Evolutionary conservation across 768 basidiomycete genomes (phyloP).

Genomic region (Rhizopogon sp.): DNA sequence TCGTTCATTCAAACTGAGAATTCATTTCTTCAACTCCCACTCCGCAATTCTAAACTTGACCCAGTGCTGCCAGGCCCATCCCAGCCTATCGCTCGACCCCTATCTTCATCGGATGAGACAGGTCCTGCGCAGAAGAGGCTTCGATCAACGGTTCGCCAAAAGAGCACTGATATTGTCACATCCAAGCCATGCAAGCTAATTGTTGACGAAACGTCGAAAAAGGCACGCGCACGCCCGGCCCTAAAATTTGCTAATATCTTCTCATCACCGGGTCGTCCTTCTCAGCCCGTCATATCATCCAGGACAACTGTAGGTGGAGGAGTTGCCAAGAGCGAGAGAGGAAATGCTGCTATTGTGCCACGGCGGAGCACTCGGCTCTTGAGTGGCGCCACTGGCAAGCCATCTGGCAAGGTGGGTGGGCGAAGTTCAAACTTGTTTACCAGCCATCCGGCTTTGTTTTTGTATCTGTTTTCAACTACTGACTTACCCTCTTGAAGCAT

Average conservation of each 20-base stretch:
- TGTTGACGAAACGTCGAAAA: constrained; percentile 73
- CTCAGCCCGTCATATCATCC: constrained; percentile 66
- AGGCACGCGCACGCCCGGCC: constrained; percentile 89
- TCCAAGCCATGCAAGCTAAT: constrained; percentile 56
- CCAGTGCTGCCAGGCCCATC: constrained; percentile 33
- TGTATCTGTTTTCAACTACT: constrained; percentile 25
- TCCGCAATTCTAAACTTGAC: constrained; percentile 39
- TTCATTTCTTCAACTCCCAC: constrained; percentile 48
- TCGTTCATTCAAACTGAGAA: constrained; percentile 49
- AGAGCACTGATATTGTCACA: constrained; percentile 44
- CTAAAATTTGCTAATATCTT: constrained; percentile 83
- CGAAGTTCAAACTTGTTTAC: neutral
- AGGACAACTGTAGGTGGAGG: constrained; percentile 40
- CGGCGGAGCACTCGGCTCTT: constrained; percentile 74
- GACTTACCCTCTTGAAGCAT: constrained; percentile 24
- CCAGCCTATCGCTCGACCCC: constrained; percentile 55
- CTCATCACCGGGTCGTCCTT: constrained; percentile 80
- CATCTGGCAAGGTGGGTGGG: constrained; percentile 48
- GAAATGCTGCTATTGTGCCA: constrained; percentile 40
- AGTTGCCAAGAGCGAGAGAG: constrained; percentile 46
- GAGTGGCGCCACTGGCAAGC: constrained; percentile 51
- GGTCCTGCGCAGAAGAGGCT: constrained; percentile 75
- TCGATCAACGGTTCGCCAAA: constrained; percentile 57
- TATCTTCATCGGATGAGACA: constrained; percentile 79
- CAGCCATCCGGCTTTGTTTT: constrained; percentile 1